Conservation (phyloP, 2,329 filamentous ascomycete species). For the Ophiocordyceps australis region DNA sequence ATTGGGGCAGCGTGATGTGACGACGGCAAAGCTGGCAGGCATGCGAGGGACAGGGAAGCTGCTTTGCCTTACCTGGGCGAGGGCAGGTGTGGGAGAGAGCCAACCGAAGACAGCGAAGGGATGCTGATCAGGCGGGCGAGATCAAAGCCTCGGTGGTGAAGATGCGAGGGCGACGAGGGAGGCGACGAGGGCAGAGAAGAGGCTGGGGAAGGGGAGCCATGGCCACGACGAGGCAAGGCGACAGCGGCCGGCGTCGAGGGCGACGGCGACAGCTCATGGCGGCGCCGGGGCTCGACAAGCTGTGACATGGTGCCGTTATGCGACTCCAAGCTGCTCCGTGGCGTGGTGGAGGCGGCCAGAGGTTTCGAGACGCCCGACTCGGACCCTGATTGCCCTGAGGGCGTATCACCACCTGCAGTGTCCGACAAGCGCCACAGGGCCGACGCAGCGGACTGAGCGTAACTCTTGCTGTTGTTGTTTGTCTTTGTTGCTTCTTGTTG, state of each 20-base stretch:
- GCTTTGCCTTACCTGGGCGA: conserved; percentile 9
- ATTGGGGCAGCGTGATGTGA: no score
- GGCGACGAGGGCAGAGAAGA: conserved; percentile 2
- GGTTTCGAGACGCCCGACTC: background rate
- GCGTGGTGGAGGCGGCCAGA: conserved; percentile 1
- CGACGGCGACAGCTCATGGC: conserved; percentile 8
- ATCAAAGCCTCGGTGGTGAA: conserved; percentile 10
- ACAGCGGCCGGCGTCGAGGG: conserved; percentile 1
- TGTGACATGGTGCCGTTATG: conserved; percentile 28
- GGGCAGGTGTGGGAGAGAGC: conserved; percentile 7
- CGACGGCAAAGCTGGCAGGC: no score
- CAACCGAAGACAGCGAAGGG: conserved; percentile 5
- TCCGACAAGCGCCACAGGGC: no score
- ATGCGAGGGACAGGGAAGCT: no score
- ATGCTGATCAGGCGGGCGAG: conserved; percentile 16
- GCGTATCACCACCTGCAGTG: no score
- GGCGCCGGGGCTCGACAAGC: conserved; percentile 27
- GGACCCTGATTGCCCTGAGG: no score
- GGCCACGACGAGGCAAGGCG: conserved; percentile 1
- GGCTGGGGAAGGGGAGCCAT: background rate
- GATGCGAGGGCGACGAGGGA: conserved; percentile 3
- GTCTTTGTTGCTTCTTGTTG: no score
- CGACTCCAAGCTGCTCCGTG: conserved; percentile 3
- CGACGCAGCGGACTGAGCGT: no score
- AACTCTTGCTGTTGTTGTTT: no score